phyloP scores from a whole-genome alignment of 2,329 filamentous ascomycete species.

The Talaromyces sp. region DNA sequence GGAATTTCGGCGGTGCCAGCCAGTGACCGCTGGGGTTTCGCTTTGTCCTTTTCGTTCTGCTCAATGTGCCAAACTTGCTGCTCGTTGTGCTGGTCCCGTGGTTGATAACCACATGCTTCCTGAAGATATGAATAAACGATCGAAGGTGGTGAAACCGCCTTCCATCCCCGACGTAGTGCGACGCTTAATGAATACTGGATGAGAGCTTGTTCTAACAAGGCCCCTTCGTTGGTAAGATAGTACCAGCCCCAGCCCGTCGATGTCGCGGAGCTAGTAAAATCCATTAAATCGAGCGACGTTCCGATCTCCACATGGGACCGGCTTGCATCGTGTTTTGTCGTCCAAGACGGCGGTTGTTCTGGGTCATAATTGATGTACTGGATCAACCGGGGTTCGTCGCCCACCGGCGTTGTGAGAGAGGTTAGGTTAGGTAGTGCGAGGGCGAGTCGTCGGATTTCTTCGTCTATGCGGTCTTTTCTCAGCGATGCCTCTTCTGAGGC shows the following conservation, averaged over 20 bases:
- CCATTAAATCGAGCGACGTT: conserved; percentile 76
- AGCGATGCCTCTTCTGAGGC: conserved; percentile 27
- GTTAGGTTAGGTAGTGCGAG: conserved; percentile 82
- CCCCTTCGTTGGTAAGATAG: conserved; percentile 85
- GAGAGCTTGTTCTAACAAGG: conserved; percentile 89
- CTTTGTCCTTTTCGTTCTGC: conserved; percentile 58
- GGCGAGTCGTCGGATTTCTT: conserved; percentile 69
- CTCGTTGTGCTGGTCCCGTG: conserved; percentile 82
- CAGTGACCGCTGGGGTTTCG: conserved; percentile 67
- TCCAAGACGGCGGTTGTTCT: conserved; percentile 32
- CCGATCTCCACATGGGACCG: conserved; percentile 84
- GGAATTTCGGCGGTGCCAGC: conserved; percentile 93
- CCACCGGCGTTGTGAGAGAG: conserved; percentile 67
- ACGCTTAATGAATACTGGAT: conserved; percentile 77
- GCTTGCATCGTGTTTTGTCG: conserved; percentile 19
- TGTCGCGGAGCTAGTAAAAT: conserved; percentile 76
- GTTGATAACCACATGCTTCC: conserved; percentile 87
- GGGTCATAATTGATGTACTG: conserved; percentile 74
- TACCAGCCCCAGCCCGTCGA: conserved; percentile 97
- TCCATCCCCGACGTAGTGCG: conserved; percentile 71
- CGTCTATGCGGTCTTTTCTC: conserved; percentile 31
- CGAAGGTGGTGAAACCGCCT: conserved; percentile 74
- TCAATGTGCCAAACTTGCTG: conserved; percentile 83
- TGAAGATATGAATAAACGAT: conserved; percentile 91
- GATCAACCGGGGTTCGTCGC: conserved; percentile 60